A percentile compares a stretch with the other conserved stretches of the same genome.
phyloP scores from a whole-genome alignment of 768 basidiomycete genomes.

The Termitomyces sp. region DNA sequence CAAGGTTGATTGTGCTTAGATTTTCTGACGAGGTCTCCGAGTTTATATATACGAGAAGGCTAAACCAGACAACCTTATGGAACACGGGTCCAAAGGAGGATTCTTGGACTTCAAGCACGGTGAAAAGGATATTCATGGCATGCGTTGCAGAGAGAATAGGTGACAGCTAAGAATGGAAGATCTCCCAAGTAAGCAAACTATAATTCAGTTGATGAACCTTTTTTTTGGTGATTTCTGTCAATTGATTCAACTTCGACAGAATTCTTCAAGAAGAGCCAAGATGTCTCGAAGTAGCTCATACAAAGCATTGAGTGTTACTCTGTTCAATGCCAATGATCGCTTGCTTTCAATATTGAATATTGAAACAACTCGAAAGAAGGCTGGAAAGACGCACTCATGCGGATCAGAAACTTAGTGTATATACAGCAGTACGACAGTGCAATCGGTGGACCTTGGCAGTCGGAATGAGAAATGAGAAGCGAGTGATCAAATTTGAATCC shows the following conservation, averaged over 20 bases:
- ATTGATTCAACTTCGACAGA: not conserved
- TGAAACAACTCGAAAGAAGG: not conserved
- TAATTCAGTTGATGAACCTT: not conserved
- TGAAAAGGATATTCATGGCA: not conserved
- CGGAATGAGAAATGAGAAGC: not conserved
- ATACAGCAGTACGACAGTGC: not conserved
- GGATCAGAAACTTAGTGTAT: not conserved
- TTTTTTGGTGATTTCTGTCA: not conserved
- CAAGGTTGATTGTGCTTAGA: not conserved
- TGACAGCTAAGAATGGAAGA: conserved; percentile 1
- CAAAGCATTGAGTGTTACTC: not conserved
- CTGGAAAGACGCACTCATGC: not conserved
- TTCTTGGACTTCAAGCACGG: not conserved
- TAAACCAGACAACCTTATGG: not conserved
- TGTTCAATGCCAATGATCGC: not conserved
- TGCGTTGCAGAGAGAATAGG: not conserved
- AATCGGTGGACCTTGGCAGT: not conserved
- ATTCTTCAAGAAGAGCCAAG: not conserved
- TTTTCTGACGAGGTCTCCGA: not conserved
- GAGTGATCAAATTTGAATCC: not conserved
- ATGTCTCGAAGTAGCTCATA: not conserved
- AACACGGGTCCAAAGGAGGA: not conserved
- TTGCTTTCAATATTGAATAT: not conserved
- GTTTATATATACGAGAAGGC: not conserved
- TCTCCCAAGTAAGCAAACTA: not conserved